phyloP scores from a whole-genome alignment of 768 basidiomycete genomes.

The Brasilioporus rufonigricans region DNA sequence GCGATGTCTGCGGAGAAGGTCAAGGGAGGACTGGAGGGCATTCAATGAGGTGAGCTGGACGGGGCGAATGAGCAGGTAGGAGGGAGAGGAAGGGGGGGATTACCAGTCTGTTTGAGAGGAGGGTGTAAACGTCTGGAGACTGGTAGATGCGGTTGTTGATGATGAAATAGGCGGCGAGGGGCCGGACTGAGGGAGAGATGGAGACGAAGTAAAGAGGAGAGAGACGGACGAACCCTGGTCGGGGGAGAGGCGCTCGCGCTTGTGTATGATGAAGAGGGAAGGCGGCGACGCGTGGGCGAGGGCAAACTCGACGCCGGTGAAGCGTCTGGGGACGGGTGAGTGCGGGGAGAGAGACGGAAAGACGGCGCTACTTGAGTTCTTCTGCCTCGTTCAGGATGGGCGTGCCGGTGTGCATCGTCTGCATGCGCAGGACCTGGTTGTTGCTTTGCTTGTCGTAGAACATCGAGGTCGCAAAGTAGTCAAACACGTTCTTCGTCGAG shows the following conservation, averaged over 20 bases:
- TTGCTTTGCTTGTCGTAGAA: conserved; percentile 95
- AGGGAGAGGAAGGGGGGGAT: conserved; percentile 16
- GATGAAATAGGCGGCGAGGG: conserved; percentile 83
- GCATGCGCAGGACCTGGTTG: conserved; percentile 91
- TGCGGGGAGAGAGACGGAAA: background rate
- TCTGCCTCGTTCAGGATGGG: conserved; percentile 78
- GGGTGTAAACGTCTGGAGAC: conserved; percentile 79
- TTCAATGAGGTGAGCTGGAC: conserved; percentile 64
- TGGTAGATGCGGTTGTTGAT: conserved; percentile 89
- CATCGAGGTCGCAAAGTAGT: conserved; percentile 88
- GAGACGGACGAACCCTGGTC: conserved; percentile 62
- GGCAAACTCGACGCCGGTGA: conserved; percentile 85
- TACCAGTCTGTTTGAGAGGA: conserved; percentile 83
- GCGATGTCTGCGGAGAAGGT: conserved; percentile 66
- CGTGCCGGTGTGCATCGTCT: conserved; percentile 82
- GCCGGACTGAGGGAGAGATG: conserved; percentile 50
- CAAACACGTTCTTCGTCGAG: conserved; percentile 75
- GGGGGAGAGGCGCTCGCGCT: conserved; percentile 79
- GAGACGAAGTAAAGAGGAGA: background rate
- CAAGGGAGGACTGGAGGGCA: conserved; percentile 73
- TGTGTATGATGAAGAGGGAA: conserved; percentile 84
- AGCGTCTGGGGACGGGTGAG: conserved; percentile 51
- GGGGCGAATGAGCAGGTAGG: background rate
- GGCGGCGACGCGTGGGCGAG: conserved; percentile 80
- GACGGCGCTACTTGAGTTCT: conserved; percentile 59